phyloP scores from a whole-genome alignment of 2,329 filamentous ascomycete genomes.

The Fusarium continuum region DNA sequence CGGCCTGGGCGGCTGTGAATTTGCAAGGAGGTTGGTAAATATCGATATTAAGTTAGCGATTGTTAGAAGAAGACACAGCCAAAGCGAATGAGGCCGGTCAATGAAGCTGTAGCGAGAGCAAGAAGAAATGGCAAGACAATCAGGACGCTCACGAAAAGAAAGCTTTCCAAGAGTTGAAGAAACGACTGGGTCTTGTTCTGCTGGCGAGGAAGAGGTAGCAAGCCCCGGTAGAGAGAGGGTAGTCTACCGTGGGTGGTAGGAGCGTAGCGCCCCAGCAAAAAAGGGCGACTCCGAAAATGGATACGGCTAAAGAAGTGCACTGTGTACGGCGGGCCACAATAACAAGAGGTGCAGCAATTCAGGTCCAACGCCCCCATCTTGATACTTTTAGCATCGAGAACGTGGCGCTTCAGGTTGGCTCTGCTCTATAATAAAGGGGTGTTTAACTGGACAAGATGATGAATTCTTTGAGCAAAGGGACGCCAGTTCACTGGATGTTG shows the following conservation, averaged over 20 bases:
- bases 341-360: slow-evolving; percentile 9
- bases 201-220: slow-evolving; percentile 36
- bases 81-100: slow-evolving; percentile 67
- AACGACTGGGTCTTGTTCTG: slow-evolving; percentile 38
- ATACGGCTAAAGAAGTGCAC: slow-evolving; percentile 28
- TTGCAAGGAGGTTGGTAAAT: slow-evolving; percentile 19
- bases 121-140: slow-evolving; percentile 29
- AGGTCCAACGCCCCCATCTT: slow-evolving; percentile 40
- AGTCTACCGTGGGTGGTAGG: slow-evolving; percentile 25
- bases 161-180: slow-evolving; percentile 41
- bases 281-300: slow-evolving; percentile 36
- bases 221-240: slow-evolving; percentile 2
- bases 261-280: slow-evolving; percentile 35
- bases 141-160: slow-evolving; percentile 35
- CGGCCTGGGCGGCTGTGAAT: slow-evolving; percentile 21
- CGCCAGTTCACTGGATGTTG: background rate
- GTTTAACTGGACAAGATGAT: slow-evolving; percentile 9
- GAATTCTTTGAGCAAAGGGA: background rate
- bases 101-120: slow-evolving; percentile 35
- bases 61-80: slow-evolving; percentile 53
- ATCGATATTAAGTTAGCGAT: slow-evolving; percentile 48
- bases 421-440: slow-evolving; percentile 25
- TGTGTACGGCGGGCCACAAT: slow-evolving; percentile 29
- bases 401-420: slow-evolving; percentile 29
- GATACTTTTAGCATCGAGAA: slow-evolving; percentile 33